Evolutionary conservation across 768 basidiomycete genomes (phyloP), one percentile per base, ranked within the genome.

Genomic region (Serendipita indica): DNA sequence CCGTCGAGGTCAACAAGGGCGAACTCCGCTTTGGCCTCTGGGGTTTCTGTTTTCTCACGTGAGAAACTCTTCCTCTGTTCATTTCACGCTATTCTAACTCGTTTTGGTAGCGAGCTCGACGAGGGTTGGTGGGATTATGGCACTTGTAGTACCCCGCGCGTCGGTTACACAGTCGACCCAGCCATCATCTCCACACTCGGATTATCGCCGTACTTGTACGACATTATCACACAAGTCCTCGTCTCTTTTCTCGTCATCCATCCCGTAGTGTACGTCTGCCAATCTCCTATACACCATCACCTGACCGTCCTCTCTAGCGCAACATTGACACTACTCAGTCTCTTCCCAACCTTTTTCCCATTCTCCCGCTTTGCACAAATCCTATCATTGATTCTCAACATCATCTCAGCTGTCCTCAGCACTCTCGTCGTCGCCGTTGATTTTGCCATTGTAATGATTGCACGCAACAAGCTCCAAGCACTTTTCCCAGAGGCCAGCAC

Each of bases 11-110:
- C 20, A 54, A 54, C 30, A 27, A 25, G 20, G 49, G 49, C 49
- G 72, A 75, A 63, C 69, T 89, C 7, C 75, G 79, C 33, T 84
- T 89, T 61, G 89, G 89, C 2, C 82, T 89, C 3, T 90, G 88
- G 84, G 89, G 89, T 0, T 74, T 83, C 33, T 92, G 89, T 69
- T 81, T 81, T 0, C 69, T 69, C n/a, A 79, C 74, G 80, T 76
- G 59, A 60, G 66, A n/a, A n/a, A n/a, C n/a, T 61, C 13, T 56
- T 22, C 27, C 33, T 18, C 16, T 34, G 32, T 4, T n/a, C 18
- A 13, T 35, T 32, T 33, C 25, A 25, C 20, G 4, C 13, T 41
- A 22, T 30, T 41, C 59, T 10, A 54, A 45, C 14, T 22, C 16
- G 1, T 39, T 70, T 69, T 58, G 64, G 60, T 2, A 62, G 69